These are phyloP conservation scores for Sanghuangporus baumii DNA, from an alignment of 1,284 basidiomycete species.

Conservation along the genomic window DNA sequence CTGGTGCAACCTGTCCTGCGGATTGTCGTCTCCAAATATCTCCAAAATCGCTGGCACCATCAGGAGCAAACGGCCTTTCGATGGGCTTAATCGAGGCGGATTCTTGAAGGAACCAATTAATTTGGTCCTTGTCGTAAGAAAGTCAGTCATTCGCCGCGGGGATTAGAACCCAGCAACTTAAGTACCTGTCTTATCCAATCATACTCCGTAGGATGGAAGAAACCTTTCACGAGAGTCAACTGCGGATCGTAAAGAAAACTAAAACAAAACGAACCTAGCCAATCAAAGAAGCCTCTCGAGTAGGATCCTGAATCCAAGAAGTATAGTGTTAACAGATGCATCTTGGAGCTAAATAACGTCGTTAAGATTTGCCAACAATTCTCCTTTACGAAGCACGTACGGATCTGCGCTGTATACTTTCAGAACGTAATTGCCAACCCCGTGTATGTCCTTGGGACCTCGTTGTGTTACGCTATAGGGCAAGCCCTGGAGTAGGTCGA, in stretches of 20 bases:
- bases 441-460: constrained; percentile 80
- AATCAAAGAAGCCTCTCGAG: constrained; percentile 50
- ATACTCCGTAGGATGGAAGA: constrained; percentile 62
- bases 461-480: constrained; percentile 80
- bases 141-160: neutral
- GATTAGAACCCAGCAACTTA: neutral
- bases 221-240: constrained; percentile 25
- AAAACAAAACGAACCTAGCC: constrained; percentile 32
- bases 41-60: constrained; percentile 63
- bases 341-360: constrained; percentile 57
- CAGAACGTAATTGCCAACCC: constrained; percentile 83
- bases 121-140: constrained; percentile 52
- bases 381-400: constrained; percentile 36
- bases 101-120: constrained; percentile 82
- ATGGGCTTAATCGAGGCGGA: constrained; percentile 67
- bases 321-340: constrained; percentile 84
- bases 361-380: constrained; percentile 13
- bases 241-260: neutral
- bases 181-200: constrained; percentile 71
- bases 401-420: constrained; percentile 72
- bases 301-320: constrained; percentile 90
- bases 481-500: constrained; percentile 68
- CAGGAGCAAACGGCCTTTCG: constrained; percentile 75
- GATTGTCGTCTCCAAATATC: constrained; percentile 52
- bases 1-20: constrained; percentile 46